Base-by-base conservation (phyloP, 805 yeast genomes). In the Candida broadrunensis region DNA sequence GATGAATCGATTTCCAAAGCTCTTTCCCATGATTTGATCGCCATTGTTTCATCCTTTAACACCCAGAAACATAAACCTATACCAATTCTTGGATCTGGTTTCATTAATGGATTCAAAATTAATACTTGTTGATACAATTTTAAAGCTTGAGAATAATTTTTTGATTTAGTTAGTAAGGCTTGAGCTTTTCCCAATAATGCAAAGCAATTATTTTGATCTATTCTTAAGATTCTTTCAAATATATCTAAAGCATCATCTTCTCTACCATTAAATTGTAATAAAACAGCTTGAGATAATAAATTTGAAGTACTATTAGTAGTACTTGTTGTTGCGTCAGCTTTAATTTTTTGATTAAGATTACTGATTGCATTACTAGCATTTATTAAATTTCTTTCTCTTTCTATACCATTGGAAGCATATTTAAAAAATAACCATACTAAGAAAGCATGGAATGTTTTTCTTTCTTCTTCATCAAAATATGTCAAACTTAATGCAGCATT, bases 21-120 rank as follows among this genome's bases (percentile, higher is more conserved):
- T 54, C 97, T 77, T 46, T 78, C 76, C 97, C 98, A 93, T 0
- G 98, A 84, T 37, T 69, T 67, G 5, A 75, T 55, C 0, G 99
- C 98, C 68, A 88, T 76, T 38, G 75, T 76, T 47, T 78, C 77
- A 59, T 88, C 95, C 38, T 84, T 84, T 46, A 93, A 67, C 45
- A 78, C 78, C 97, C 97, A 93, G 58, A 83, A 91, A 61, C 97
- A 90, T 48, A 93, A 67, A 26, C 99, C 99, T 45, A 91, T 80
- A 21, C 98, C 99, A 45, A 93, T 76, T 61, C 99, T 75, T 15
- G 97, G 95, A 65, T 91, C 97, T 4, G 98, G 97, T 50, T 77
- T 77, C 50, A 85, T 66, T 27, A 84, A 58, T 2, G 97, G 97
- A 46, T 88, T 83, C 37, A 82, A 70, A 25, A 83, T 73, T 48